Conservation (phyloP, 1,139 yeast genomes). For the Nakaseomyces sp. region DNA sequence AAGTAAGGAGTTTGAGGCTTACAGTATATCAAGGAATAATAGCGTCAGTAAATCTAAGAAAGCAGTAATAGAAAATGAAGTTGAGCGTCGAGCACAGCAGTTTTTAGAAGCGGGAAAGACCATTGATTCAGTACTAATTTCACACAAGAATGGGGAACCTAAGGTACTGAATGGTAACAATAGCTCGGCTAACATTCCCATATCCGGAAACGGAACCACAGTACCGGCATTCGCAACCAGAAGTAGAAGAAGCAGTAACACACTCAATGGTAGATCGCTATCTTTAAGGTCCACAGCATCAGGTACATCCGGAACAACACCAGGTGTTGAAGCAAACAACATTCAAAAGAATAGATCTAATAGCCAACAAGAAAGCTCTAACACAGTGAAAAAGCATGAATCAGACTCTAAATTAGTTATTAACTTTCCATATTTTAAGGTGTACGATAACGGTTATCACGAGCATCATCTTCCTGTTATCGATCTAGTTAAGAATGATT, state of each 20-base stretch:
- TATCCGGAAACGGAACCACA: background rate
- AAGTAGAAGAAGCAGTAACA: constrained; percentile 5
- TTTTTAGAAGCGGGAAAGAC: background rate
- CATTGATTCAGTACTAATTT: background rate
- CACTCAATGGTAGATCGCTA: background rate
- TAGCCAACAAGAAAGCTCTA: background rate
- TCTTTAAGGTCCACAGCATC: constrained; percentile 3
- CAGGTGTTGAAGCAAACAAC: background rate
- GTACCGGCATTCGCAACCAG: background rate
- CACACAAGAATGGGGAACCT: background rate
- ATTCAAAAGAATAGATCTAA: background rate
- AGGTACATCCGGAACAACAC: background rate
- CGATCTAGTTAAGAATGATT: constrained; percentile 16
- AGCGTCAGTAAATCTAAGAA: background rate
- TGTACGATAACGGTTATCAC: constrained; percentile 28
- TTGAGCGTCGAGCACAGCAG: background rate
- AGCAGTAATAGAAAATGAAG: background rate
- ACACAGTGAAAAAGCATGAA: constrained; percentile 7
- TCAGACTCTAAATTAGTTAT: constrained; percentile 21
- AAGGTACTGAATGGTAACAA: background rate
- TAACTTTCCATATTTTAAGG: constrained; percentile 25
- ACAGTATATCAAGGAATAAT: constrained; percentile 2
- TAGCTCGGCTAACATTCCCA: background rate
- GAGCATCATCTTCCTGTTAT: constrained; percentile 26
- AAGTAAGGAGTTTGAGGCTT: constrained; percentile 1